Percentiles rank a stretch among this genome's conserved stretches.
phyloP scores from a whole-genome alignment of 2,329 filamentous ascomycete species.

The Passalora sequoiae region DNA sequence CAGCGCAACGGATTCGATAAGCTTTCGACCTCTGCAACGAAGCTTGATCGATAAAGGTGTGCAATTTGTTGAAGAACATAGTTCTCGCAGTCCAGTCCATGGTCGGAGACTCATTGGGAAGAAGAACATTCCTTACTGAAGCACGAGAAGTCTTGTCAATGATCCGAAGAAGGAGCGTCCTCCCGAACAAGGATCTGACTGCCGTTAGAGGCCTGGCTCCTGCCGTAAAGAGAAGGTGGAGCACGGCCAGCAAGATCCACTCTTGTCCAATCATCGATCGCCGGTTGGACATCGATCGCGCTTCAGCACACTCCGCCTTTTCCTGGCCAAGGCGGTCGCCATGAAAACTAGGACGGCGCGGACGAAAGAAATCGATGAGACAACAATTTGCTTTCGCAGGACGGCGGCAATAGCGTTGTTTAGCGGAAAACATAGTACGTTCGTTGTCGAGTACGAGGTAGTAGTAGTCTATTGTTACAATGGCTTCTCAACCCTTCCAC shows the following conservation, averaged over 20 bases:
- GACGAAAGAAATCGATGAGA: neutral
- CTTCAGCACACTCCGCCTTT: neutral
- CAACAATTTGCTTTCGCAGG: neutral
- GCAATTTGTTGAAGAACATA: neutral
- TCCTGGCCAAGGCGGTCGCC: neutral
- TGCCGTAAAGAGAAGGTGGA: neutral
- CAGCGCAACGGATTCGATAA: too few relatives aligned
- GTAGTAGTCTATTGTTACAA: slow-evolving; percentile 1
- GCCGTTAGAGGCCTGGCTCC: neutral
- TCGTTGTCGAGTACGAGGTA: neutral
- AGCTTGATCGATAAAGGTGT: too few relatives aligned
- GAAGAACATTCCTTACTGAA: neutral
- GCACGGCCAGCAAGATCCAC: neutral
- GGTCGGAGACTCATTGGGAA: neutral
- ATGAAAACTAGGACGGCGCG: neutral
- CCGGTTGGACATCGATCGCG: neutral
- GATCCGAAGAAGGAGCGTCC: slow-evolving; percentile 2
- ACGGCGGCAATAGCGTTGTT: neutral
- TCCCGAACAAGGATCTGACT: slow-evolving; percentile 1
- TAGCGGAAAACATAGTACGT: neutral
- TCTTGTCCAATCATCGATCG: neutral
- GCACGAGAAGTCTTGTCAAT: neutral
- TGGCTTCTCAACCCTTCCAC: neutral
- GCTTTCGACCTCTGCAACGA: too few relatives aligned
- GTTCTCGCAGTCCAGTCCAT: neutral